Evolutionary conservation across 306 rosid species (phyloP).

Genomic region (Echinosophora koreensis): DNA sequence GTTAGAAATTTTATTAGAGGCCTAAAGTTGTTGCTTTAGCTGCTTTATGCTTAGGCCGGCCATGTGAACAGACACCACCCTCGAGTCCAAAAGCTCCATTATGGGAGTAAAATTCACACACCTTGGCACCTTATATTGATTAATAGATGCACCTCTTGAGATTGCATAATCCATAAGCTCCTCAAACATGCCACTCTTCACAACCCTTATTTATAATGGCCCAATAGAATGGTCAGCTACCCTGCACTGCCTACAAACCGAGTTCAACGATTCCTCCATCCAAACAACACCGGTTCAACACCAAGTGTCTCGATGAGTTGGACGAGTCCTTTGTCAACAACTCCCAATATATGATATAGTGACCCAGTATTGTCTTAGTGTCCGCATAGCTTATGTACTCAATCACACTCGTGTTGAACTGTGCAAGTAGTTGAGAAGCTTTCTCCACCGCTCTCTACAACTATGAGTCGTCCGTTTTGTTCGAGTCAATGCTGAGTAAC

Average conservation of each 20-base stretch:
- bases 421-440: slow-evolving; percentile 56
- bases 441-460: slow-evolving; percentile 70
- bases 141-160: slow-evolving; percentile 78
- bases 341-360: slow-evolving; percentile 92
- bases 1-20: too few relatives aligned
- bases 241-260: slow-evolving; percentile 79
- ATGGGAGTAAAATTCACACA: slow-evolving; percentile 81
- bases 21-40: too few relatives aligned
- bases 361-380: slow-evolving; percentile 83
- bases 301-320: slow-evolving; percentile 40
- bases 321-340: slow-evolving; percentile 49
- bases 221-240: slow-evolving; percentile 80
- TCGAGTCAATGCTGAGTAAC: slow-evolving; percentile 77
- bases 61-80: slow-evolving; percentile 57
- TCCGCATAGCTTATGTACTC: slow-evolving; percentile 90
- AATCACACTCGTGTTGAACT: slow-evolving; percentile 70
- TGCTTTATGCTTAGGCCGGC: too few relatives aligned
- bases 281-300: slow-evolving; percentile 71
- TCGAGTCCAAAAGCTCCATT: slow-evolving; percentile 70
- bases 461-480: slow-evolving; percentile 85
- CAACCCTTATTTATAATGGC: slow-evolving; percentile 80
- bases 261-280: slow-evolving; percentile 77
- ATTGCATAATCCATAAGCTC: slow-evolving; percentile 87
- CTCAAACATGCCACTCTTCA: slow-evolving; percentile 73
- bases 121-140: slow-evolving; percentile 86